Base-by-base conservation (phyloP, 2,329 filamentous ascomycete species). In the Acarospora socialis region DNA sequence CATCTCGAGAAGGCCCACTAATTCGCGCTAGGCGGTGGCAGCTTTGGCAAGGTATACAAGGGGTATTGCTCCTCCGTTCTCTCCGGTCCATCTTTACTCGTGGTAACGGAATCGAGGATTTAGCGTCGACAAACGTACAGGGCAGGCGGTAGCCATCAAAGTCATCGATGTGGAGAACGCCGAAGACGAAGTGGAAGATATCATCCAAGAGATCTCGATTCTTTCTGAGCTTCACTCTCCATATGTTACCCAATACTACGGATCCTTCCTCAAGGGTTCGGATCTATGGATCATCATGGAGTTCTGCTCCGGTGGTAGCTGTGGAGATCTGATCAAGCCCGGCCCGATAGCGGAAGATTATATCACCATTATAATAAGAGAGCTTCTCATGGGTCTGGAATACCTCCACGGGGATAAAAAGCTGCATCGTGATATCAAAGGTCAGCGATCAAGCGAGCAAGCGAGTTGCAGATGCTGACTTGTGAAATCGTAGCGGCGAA, bases 261-360 rank as follows among this genome's bases (percentile, higher is more conserved):
- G 90, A 44, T 94, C 87, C 35, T 95, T 90, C 51, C 74, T 93
- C 45, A 93, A 93, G 51, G 90, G 87, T 15, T 90, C 86, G 2
- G 82, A 95, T 60, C 62, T 98, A 48, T 98, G 90, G 90, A 98
- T 98, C 46, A 84, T 95, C 54, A 98, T 98, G 90, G 90, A 98
- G 57, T 98, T 90, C 50, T 98, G 90, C 57, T 86, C 87, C 1
- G 90, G 90, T 14, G 90, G 90, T 4, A 95, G 87, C 58, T 95
- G 90, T 51, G 84, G 82, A 28, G 90, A 95, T 53, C 63, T 98
- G 39, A 81, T 98, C 77, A 92, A 92, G 60, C 84, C 90, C 0
- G 90, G 90, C 15, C 60, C 77, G 23, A 87, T 98, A 39, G 73
- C 77, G 13, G 90, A 98, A 59, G 84, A 93, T 45, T 94, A 95